Conservation (phyloP, 495 filamentous ascomycete species). For the Copromyces sp. region DNA sequence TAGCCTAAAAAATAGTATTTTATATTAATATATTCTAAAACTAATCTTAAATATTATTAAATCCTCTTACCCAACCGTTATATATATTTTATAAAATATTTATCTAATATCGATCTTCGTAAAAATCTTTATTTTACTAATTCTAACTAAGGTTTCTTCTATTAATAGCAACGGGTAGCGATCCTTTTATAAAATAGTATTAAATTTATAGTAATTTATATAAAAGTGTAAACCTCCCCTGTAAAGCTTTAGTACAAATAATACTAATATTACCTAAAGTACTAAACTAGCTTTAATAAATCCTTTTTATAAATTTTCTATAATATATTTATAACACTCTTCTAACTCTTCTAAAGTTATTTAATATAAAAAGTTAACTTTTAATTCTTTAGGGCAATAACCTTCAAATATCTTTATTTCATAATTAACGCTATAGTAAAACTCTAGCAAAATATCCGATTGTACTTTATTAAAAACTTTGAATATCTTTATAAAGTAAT, state of each 20-base stretch:
- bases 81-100: slow-evolving; percentile 12
- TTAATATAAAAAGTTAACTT: slow-evolving; percentile 13
- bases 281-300: not conserved
- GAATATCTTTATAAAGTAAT: too few species aligned
- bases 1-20: not conserved
- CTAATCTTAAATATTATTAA: slow-evolving; percentile 22
- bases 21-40: not conserved
- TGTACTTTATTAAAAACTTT: too few species aligned
- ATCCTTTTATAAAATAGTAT: slow-evolving; percentile 32
- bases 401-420: not conserved
- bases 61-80: slow-evolving; percentile 18
- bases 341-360: slow-evolving; percentile 19
- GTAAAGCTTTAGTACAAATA: slow-evolving; percentile 22
- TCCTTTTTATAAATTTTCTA: not conserved
- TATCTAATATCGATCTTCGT: slow-evolving; percentile 33
- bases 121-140: slow-evolving; percentile 26
- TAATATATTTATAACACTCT: not conserved
- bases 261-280: not conserved
- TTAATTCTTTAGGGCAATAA: not conserved
- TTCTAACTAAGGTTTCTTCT: slow-evolving; percentile 24
- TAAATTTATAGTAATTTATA: too few species aligned
- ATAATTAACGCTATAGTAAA: too few species aligned
- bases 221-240: too few species aligned
- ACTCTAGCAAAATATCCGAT: too few species aligned
- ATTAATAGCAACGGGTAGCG: slow-evolving; percentile 36